Conservation (phyloP, 495 filamentous ascomycete genomes). For the Jackrogersella minutella region DNA sequence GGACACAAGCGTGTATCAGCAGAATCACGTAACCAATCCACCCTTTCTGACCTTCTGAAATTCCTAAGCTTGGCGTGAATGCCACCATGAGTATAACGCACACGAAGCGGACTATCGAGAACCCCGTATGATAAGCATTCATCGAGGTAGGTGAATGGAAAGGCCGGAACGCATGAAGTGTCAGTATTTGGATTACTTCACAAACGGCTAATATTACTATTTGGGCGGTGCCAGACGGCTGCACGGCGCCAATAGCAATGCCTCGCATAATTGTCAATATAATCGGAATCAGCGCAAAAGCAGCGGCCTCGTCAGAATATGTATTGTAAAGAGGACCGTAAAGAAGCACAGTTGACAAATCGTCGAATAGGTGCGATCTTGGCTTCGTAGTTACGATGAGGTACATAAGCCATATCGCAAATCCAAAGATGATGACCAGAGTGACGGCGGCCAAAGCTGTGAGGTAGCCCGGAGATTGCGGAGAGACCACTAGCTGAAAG, state of each 20-base stretch:
- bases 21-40: slow-evolving; percentile 97
- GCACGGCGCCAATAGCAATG: slow-evolving; percentile 88
- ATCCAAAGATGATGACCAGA: slow-evolving; percentile 72
- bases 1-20: slow-evolving; percentile 81
- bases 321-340: slow-evolving; percentile 99
- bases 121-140: slow-evolving; percentile 92
- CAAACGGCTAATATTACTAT: slow-evolving; percentile 90
- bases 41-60: slow-evolving; percentile 78
- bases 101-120: slow-evolving; percentile 78
- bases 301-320: slow-evolving; percentile 84
- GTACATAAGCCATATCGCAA: slow-evolving; percentile 79
- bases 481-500: slow-evolving; percentile 87
- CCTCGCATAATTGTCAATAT: slow-evolving; percentile 85
- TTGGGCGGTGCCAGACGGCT: slow-evolving; percentile 92
- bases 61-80: slow-evolving; percentile 82
- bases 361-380: slow-evolving; percentile 86
- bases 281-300: slow-evolving; percentile 86
- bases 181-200: slow-evolving; percentile 89
- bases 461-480: slow-evolving; percentile 68
- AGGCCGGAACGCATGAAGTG: slow-evolving; percentile 86
- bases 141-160: slow-evolving; percentile 94
- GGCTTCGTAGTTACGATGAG: slow-evolving; percentile 83
- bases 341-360: slow-evolving; percentile 84
- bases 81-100: slow-evolving; percentile 84
- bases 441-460: slow-evolving; percentile 77